phyloP scores from a whole-genome alignment of 225 moss, liverwort and hornwort genomes.

The Bryum argenteum region DNA sequence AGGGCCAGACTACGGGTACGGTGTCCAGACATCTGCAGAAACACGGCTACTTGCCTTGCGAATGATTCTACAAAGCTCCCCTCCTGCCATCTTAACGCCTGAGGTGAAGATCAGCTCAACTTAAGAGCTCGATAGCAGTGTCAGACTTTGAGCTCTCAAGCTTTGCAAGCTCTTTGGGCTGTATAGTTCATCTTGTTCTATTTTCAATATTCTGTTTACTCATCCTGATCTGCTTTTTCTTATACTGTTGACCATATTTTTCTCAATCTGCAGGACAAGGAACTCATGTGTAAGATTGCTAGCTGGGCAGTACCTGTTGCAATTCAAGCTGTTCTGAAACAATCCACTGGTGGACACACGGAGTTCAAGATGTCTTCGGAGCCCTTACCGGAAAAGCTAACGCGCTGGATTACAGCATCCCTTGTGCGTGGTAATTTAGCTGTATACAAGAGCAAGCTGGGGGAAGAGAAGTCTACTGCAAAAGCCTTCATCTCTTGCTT shows the following conservation, averaged over 20 bases:
- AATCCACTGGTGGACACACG: background rate
- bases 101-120: slow-evolving; percentile 54
- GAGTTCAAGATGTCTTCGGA: slow-evolving; percentile 32
- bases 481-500: slow-evolving; percentile 42
- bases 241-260: slow-evolving; percentile 1
- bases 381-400: slow-evolving; percentile 60
- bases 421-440: slow-evolving; percentile 64
- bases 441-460: slow-evolving; percentile 18
- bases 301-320: slow-evolving; percentile 76
- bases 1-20: slow-evolving; percentile 50
- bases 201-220: background rate
- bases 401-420: slow-evolving; percentile 78
- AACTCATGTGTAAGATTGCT: slow-evolving; percentile 55
- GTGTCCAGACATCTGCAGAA: slow-evolving; percentile 44
- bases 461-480: slow-evolving; percentile 28
- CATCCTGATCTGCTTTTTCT: background rate
- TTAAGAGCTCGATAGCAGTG: slow-evolving; percentile 11
- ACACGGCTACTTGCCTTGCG: slow-evolving; percentile 55
- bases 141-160: slow-evolving; percentile 15
- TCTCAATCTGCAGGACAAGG: slow-evolving; percentile 65
- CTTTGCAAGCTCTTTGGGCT: slow-evolving; percentile 10
- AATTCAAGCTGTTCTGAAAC: slow-evolving; percentile 36
- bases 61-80: slow-evolving; percentile 76
- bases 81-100: slow-evolving; percentile 56
- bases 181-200: slow-evolving; percentile 16